These are phyloP conservation scores for Helichrysum umbraculigerum DNA, from an alignment of 129 eudicot species.

Conservation along the genomic window DNA sequence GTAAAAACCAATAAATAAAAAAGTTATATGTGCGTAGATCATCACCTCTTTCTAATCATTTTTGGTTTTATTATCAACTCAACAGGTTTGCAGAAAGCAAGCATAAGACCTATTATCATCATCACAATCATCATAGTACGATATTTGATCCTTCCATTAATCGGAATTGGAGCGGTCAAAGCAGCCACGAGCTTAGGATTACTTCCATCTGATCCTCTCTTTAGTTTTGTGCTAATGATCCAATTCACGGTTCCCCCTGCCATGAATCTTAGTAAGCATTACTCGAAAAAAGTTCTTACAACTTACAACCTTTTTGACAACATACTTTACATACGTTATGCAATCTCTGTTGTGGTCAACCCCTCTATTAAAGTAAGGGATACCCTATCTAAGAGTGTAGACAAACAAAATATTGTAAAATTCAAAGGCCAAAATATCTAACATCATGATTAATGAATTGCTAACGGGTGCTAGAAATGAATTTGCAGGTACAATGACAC, in stretches of 20 bases:
- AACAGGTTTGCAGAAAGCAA: constrained; percentile 60
- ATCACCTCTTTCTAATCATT: neutral
- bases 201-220: constrained; percentile 84
- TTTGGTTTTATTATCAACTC: neutral
- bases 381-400: neutral
- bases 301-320: neutral
- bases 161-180: constrained; percentile 66
- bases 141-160: constrained; percentile 54
- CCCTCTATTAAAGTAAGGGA: no score
- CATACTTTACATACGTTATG: neutral
- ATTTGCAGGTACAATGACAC: constrained; percentile 76
- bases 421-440: neutral
- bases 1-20: constrained; percentile 35
- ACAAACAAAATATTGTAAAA: neutral
- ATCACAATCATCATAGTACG: constrained; percentile 56
- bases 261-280: constrained; percentile 67
- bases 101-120: constrained; percentile 36
- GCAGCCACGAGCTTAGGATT: constrained; percentile 52
- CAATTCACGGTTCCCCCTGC: constrained; percentile 94
- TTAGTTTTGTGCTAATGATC: constrained; percentile 78
- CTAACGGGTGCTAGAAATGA: neutral
- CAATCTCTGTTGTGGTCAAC: no score
- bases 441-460: neutral
- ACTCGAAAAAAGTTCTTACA: neutral
- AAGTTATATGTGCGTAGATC: constrained; percentile 8